These are phyloP conservation scores for Gossypium longicalyx DNA, from an alignment of 345 rosid species.

Conservation along the genomic window DNA sequence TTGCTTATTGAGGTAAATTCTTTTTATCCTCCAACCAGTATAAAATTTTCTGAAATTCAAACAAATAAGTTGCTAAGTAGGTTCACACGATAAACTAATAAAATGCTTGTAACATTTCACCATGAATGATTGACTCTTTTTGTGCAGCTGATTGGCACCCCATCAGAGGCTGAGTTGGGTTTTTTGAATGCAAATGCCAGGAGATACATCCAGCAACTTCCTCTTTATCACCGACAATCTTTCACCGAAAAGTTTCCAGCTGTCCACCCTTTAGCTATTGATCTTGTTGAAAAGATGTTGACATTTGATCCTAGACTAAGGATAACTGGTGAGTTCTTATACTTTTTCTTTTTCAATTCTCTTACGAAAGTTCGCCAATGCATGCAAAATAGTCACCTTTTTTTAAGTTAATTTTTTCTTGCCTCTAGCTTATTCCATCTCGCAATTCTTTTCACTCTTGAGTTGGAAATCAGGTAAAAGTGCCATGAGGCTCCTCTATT, in stretches of 20 bases:
- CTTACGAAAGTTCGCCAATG: background rate
- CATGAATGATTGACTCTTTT: slow-evolving; percentile 13
- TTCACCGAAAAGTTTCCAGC: slow-evolving; percentile 68
- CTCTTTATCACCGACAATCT: slow-evolving; percentile 57
- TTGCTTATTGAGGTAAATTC: slow-evolving; percentile 70
- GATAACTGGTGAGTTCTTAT: slow-evolving; percentile 56
- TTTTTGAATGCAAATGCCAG: slow-evolving; percentile 75
- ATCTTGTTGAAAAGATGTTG: slow-evolving; percentile 86
- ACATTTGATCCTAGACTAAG: slow-evolving; percentile 79
- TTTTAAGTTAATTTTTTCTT: background rate
- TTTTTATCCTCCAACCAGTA: background rate
- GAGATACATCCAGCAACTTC: slow-evolving; percentile 66
- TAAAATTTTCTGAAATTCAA: background rate
- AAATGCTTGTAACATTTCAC: background rate
- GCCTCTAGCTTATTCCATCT: too few species aligned
- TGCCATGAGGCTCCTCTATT: too few species aligned
- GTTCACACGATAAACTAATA: background rate
- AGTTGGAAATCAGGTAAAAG: too few species aligned
- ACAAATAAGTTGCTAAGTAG: background rate
- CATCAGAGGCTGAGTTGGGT: slow-evolving; percentile 74
- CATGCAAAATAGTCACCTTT: background rate
- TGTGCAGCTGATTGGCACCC: slow-evolving; percentile 81
- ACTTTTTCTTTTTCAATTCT: background rate
- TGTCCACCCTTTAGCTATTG: slow-evolving; percentile 66
- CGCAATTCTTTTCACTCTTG: too few species aligned